Base-by-base conservation (phyloP, 768 basidiomycete species). In the Hypsizygus marmoreus region DNA sequence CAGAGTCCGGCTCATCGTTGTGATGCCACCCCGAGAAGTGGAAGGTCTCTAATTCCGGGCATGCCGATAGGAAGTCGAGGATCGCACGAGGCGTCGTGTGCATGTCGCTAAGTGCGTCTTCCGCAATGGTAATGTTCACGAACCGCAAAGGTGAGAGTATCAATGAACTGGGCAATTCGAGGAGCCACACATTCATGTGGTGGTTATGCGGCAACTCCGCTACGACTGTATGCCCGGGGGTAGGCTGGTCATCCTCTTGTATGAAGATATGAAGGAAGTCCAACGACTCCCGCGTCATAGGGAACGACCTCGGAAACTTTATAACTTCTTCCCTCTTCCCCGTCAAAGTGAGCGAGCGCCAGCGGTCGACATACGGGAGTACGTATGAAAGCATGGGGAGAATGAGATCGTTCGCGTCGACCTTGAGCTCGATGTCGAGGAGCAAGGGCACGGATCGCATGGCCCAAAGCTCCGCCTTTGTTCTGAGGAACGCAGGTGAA, bases 311-410 rank as follows among this genome's bases (percentile, higher is more conserved):
- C 22, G 60, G 49, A 19, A 70, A 47, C 20, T 58, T 32, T 11
- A 67, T 33, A 38, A 54, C 59, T 44, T 75, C 71, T 43, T 70
- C 64, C 48, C 68, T 64, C 53, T 73, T 58, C 35, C 73, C 72
- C 14, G 67, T 63, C 40, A 86, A 64, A 2, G 56, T 64, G 53
- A 81, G 78, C 2, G 70, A 67, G 31, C 73, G 67, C 84, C 86
- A 88, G 30, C 88, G 78, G 46, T 68, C 58, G 32, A 87, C 57
- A 22, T 75, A 66, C 8, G 76, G 69, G 0, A 89, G 66, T 26
- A 88, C 69, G 4, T 81, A 83, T 0, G 84, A 81, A 25, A 89
- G 67, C 47, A 88, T 71, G 7, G 86, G 76, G 3, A 88, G 71
- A 25, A 87, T 67, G 45, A 66, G 65, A 46, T 85, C 79, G 20